Conservation (phyloP, 208 protist genomes). For the Phytomonas francai region DNA sequence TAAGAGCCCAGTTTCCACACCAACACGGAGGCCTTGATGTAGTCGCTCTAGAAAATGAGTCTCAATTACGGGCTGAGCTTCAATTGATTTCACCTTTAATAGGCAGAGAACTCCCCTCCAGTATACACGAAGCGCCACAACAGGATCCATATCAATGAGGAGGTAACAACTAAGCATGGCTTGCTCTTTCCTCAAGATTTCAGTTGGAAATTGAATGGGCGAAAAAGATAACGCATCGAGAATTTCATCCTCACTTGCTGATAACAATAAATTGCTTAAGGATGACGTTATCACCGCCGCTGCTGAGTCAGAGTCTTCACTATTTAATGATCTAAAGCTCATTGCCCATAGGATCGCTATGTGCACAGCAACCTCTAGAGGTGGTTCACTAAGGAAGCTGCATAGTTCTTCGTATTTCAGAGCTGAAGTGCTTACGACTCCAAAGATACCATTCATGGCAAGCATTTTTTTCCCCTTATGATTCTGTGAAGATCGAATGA, state of each 20-base stretch:
- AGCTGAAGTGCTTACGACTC: neutral
- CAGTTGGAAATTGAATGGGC: neutral
- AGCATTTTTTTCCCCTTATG: neutral
- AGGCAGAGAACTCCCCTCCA: conserved; percentile 4
- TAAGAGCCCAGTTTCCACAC: conserved; percentile 5
- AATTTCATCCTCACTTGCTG: neutral
- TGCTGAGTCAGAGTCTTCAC: neutral
- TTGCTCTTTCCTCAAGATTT: neutral
- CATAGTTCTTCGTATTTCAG: neutral
- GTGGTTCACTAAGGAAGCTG: neutral
- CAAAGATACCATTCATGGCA: neutral
- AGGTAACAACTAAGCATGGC: neutral
- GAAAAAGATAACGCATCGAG: neutral
- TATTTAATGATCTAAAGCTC: neutral
- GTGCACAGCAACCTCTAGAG: neutral
- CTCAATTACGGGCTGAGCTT: neutral
- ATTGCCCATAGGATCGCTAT: neutral
- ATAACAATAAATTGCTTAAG: neutral
- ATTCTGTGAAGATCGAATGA: neutral
- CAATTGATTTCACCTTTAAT: conserved; percentile 10
- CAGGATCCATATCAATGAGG: neutral
- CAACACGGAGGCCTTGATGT: conserved; percentile 17
- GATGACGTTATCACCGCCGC: neutral
- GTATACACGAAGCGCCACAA: neutral
- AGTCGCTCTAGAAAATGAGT: conserved; percentile 11